Base-by-base conservation (phyloP, 2,329 filamentous ascomycete genomes). In the Nothophoma quercina region DNA sequence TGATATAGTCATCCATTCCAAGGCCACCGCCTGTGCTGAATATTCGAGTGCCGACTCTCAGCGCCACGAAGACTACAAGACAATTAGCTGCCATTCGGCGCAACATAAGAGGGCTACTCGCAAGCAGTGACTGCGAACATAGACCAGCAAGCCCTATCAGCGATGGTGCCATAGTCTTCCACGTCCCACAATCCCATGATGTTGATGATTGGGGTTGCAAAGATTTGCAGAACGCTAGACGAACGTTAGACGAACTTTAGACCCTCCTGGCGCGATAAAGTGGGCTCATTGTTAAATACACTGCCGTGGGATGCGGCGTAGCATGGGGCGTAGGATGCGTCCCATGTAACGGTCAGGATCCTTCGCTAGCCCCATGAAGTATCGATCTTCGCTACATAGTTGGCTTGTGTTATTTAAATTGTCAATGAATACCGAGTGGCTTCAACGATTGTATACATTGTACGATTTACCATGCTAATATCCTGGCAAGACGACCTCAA, bases 11-110 rank as follows among this genome's bases (percentile, higher is more conserved):
- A 21, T 42, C 39, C 16, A 32, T 42, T 42, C 39, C 39, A 32
- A 32, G 39, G 29, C 39, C 39, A 32, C 29, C 18, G 29, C 39
- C 39, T 42, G 30, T 42, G 29, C 39, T 42, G 18, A 22, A 42
- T 32, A 42, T 42, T 16, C 39, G 39, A 42, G 39, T 15, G 39
- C 39, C n/a, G 28, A 42, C 26, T 42, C 39, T 42, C 28, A 42
- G 32, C 39, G 39, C 39, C 39, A 42, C 39, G 39, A 32, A 30
- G 39, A 42, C 29, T 42, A 42, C 39, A 39, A 39, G 36, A 39
- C 23, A 39, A 23, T 39, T 39, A 39, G 36, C 23, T 39, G 36
- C 23, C 15, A 39, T 39, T 39, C 36, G 15, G 22, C 36, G 36
- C 36, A 39, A 39, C 36, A 39, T 28, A 28, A 39, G 36, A 39